Evolutionary conservation across 1,139 yeast genomes (phyloP).

Genomic region (Kurtzmaniella quercitrusa): DNA sequence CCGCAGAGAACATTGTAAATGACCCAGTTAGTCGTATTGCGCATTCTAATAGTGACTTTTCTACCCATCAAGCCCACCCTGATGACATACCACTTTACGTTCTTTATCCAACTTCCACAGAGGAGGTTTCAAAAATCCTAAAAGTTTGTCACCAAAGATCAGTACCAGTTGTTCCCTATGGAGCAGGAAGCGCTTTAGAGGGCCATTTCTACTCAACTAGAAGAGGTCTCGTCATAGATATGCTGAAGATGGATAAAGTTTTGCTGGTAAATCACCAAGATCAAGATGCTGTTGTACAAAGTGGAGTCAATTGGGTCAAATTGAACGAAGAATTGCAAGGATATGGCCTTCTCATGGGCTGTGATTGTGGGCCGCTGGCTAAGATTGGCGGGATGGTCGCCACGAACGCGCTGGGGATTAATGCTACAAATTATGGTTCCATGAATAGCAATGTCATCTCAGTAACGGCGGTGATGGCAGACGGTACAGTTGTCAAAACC

Average conservation of each 20-base stretch:
- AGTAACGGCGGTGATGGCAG: constrained; percentile 42
- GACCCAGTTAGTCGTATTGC: constrained; percentile 29
- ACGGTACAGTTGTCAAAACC: constrained; percentile 41
- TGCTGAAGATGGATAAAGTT: constrained; percentile 38
- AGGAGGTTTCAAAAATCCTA: constrained; percentile 34
- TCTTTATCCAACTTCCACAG: constrained; percentile 33
- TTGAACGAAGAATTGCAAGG: constrained; percentile 26
- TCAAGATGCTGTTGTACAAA: constrained; percentile 40
- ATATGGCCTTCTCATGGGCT: constrained; percentile 34
- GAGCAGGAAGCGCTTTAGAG: constrained; percentile 47
- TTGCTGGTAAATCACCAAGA: constrained; percentile 35
- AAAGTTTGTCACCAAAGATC: constrained; percentile 27
- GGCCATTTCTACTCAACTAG: constrained; percentile 45
- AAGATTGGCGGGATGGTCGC: constrained; percentile 43
- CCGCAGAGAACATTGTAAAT: constrained; percentile 22
- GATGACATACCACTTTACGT: constrained; percentile 34
- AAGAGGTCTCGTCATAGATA: constrained; percentile 34
- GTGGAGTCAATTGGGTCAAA: constrained; percentile 44
- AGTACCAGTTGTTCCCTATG: constrained; percentile 62
- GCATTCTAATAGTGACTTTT: constrained; percentile 39
- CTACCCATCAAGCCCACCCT: constrained; percentile 36
- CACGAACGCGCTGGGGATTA: constrained; percentile 44
- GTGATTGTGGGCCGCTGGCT: constrained; percentile 46
- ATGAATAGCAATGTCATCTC: constrained; percentile 42
- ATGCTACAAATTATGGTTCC: constrained; percentile 44